A percentile compares a stretch with the other conserved stretches of the same genome.
phyloP scores from a whole-genome alignment of 2,329 filamentous ascomycete genomes.

The Sodiomyces alkalinus region DNA sequence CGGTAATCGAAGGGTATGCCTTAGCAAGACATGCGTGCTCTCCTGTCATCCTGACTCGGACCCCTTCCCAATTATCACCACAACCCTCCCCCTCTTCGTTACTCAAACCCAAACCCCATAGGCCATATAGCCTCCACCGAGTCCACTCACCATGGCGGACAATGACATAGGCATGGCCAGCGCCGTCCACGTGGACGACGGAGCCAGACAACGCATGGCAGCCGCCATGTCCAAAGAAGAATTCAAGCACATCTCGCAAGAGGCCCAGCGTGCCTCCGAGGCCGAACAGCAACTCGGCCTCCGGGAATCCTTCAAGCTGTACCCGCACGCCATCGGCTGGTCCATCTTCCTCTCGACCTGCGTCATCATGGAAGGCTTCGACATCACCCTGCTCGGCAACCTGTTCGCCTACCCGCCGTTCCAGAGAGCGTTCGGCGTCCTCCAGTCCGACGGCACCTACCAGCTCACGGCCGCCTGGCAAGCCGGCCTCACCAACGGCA shows the following conservation, averaged over 20 bases:
- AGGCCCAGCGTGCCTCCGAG: constrained; percentile 22
- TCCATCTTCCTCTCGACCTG: constrained; percentile 25
- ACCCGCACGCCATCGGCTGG: constrained; percentile 26
- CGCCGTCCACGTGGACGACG: constrained; percentile 2
- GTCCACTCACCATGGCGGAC: no score
- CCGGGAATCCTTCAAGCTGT: constrained; percentile 23
- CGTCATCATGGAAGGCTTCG: constrained; percentile 22
- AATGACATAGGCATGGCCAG: no score
- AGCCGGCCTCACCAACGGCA: constrained; percentile 31
- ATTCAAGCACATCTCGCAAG: constrained; percentile 4
- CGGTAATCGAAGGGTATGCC: no score
- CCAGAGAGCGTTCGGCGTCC: constrained; percentile 21
- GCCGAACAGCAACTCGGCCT: constrained; percentile 21
- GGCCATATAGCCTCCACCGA: no score
- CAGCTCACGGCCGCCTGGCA: constrained; percentile 35
- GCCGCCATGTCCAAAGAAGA: not conserved
- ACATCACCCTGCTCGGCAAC: constrained; percentile 6
- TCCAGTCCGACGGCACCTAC: constrained; percentile 20
- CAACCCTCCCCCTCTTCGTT: no score
- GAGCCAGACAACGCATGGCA: constrained; percentile 2
- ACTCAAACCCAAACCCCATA: no score
- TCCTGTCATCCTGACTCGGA: no score
- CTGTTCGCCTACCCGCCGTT: constrained; percentile 13
- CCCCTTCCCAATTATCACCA: no score
- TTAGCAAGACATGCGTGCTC: no score